Base-by-base conservation (phyloP, 2,329 filamentous ascomycete species). In the Didymella glomerata region DNA sequence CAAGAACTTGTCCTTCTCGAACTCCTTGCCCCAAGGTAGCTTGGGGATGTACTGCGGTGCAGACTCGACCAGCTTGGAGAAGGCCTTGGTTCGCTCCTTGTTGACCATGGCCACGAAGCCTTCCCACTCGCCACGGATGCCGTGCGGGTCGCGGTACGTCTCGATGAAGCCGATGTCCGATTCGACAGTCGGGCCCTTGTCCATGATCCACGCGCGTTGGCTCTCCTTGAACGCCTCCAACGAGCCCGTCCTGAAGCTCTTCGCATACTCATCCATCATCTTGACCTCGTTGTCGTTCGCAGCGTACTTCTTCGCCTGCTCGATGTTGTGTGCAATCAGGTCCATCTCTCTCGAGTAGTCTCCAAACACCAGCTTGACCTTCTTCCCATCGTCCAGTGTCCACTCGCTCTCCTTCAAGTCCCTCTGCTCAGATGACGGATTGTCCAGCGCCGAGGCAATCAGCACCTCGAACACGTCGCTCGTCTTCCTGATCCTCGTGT, bases 1-100 rank as follows among this genome's bases (percentile, higher is more conserved):
- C 34, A 96, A 80, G 78, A 99, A 99, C 72, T 90, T 93, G 81
- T 97, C 93, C 79, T 98, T 98, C 76, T 99, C 95, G 66, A 98
- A 99, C 0, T 92, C 90, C 46, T 86, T 85, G 34, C 83, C 82
- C 95, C 95, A 99, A 0, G 95, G 95, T 14, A 99, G 82, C 62
- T 96, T 87, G 7, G 93, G 92, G 50, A 99, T 97, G 74, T 97
- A 88, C 45, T 83, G 82, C 11, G 93, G 90, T 0, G 95, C 93
- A 25, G 88, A 88, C 20, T 88, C 84, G 4, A 98, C 95, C 1
- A 98, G 86, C 67, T 90, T 89, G 8, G 90, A 90, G 73, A 98
- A 98, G 1, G 93, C 92, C 58, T 86, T 86, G 1, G 94, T 99
- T 20, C 94, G 88, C 76, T 97, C 94, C 72, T 94, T 84, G 78